Base-by-base conservation (phyloP, 1,139 yeast genomes). In the Fermentozyma sake region DNA sequence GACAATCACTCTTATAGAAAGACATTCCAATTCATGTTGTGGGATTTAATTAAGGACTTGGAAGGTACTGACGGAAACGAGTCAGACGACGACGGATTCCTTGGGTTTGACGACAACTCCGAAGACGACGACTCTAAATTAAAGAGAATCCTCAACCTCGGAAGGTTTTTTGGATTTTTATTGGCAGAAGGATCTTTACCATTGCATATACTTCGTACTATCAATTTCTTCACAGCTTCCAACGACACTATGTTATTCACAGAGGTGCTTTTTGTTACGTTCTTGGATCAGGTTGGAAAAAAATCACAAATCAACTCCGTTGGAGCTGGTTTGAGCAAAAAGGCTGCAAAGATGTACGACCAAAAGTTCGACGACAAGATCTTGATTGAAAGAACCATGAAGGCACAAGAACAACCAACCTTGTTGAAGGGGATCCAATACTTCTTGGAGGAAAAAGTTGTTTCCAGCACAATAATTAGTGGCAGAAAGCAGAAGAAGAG, bases 11-110 rank as follows among this genome's bases (percentile, higher is more conserved):
- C 79, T 2, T 61, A 82, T 51, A 71, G 85, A 45, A 89, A 89
- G 52, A 76, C 95, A 0, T 80, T 93, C 43, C 96, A 91, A 49
- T 87, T 91, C 51, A 68, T 78, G 48, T 65, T 93, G 24, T 93
- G 97, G 97, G 96, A 91, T 52, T 68, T 79, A 28, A 47, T 89
- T n/a, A 76, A 77, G 39, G 86, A 79, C 18, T 61, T 86, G 26
- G 95, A 82, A 41, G 62, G 61, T 5, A 31, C 48, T 3, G 28
- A 35, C 14, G 40, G 31, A 11, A 52, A 41, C 7, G 68, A 73
- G 10, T 71, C 63, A 4, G 72, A 68, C 5, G 69, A 55, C 4
- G 56, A 51, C 3, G 68, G 56, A 18, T 58, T 59, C 33, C 53
- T 57, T n/a, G 66, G 49, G 7, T 54, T 47, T 31, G 66, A 57